phyloP scores from a whole-genome alignment of 257 asterid genomes.

The Solanum chiquidenum region DNA sequence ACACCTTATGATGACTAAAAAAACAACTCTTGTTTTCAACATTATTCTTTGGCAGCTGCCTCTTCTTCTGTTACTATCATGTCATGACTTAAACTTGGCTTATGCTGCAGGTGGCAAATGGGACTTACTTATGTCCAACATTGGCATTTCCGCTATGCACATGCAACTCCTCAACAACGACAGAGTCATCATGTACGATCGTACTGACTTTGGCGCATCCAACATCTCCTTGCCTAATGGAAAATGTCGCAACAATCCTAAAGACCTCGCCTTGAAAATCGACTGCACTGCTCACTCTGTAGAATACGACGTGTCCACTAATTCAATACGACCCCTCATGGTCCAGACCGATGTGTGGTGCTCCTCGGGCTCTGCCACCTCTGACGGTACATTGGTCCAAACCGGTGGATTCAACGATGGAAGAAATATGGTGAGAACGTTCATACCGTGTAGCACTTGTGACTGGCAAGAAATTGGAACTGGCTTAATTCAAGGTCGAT shows the following conservation, averaged over 20 bases:
- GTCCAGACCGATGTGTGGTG: slow-evolving; percentile 42
- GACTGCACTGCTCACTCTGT: slow-evolving; percentile 59
- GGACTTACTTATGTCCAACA: slow-evolving; percentile 20
- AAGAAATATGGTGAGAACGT: not conserved
- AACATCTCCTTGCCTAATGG: slow-evolving; percentile 29
- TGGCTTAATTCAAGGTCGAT: slow-evolving; percentile 7
- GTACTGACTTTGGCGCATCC: slow-evolving; percentile 39
- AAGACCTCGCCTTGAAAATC: not conserved
- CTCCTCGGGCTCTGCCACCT: slow-evolving; percentile 34
- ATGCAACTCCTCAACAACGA: slow-evolving; percentile 49
- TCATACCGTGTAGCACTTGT: slow-evolving; percentile 1
- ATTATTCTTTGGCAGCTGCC: slow-evolving; percentile 1
- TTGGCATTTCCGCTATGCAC: slow-evolving; percentile 48
- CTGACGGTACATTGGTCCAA: slow-evolving; percentile 26
- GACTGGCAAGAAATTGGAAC: slow-evolving; percentile 10
- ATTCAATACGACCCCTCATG: slow-evolving; percentile 29
- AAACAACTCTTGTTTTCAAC: not conserved
- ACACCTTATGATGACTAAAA: not conserved
- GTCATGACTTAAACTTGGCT: not conserved
- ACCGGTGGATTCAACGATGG: slow-evolving; percentile 43
- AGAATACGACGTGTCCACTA: slow-evolving; percentile 27
- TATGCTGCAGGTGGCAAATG: slow-evolving; percentile 26
- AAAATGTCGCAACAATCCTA: slow-evolving; percentile 22
- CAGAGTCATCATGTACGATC: slow-evolving; percentile 34
- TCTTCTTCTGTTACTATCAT: not conserved